Evolutionary conservation across 2,329 filamentous ascomycete genomes (phyloP).

Genomic region (Fusarium nurragi): DNA sequence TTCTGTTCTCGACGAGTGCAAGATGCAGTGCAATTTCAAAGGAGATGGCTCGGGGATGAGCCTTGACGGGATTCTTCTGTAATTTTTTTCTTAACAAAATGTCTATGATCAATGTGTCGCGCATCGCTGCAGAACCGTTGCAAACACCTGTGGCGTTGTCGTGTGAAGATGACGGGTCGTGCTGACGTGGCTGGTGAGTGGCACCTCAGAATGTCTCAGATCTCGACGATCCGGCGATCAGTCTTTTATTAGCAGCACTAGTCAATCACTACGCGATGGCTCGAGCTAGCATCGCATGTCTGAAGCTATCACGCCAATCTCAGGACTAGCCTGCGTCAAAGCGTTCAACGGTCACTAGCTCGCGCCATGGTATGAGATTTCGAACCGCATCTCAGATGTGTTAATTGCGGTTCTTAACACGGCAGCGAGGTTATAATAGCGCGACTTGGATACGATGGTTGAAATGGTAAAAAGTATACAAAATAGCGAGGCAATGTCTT

Average conservation of each 20-base stretch:
- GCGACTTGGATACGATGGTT: background rate
- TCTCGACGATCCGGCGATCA: constrained; percentile 1
- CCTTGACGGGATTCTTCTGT: too few species aligned
- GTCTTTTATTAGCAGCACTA: constrained; percentile 8
- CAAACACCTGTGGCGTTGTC: background rate
- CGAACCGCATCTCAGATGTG: background rate
- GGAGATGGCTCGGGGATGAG: background rate
- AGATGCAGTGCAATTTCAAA: background rate
- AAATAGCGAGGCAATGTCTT: constrained; percentile 18
- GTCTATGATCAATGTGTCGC: too few species aligned
- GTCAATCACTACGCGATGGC: constrained; percentile 1
- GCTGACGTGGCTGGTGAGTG: constrained; percentile 13
- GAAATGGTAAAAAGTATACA: constrained; percentile 14
- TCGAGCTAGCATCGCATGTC: constrained; percentile 12
- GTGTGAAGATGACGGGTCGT: background rate
- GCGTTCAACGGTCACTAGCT: constrained; percentile 12
- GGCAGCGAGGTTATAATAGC: background rate
- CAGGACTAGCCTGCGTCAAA: constrained; percentile 2
- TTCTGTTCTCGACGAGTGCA: too few species aligned
- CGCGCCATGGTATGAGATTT: background rate
- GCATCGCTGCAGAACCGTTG: background rate
- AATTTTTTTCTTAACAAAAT: background rate
- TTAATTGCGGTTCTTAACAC: background rate
- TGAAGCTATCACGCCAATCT: constrained; percentile 1
- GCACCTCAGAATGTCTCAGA: background rate